Conservation (phyloP, 2,329 filamentous ascomycete genomes). For the Purpureocillium lavendulum region DNA sequence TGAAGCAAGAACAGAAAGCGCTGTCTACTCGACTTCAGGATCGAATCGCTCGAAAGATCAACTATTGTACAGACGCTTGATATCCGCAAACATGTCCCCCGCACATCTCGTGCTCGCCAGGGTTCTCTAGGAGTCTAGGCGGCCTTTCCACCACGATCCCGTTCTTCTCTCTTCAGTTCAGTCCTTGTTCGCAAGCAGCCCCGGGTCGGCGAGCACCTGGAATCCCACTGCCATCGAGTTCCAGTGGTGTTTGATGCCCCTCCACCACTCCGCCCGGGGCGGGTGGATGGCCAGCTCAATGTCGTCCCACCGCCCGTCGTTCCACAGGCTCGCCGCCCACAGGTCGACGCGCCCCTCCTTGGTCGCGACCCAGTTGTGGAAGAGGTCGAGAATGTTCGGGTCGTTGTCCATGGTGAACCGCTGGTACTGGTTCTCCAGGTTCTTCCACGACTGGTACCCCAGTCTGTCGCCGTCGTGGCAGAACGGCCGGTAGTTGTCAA, state of each 20-base stretch:
- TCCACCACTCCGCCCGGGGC: constrained; percentile 1
- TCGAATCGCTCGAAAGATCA: too few species aligned
- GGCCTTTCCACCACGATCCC: too few species aligned
- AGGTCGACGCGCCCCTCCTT: constrained; percentile 8
- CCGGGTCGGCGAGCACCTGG: not conserved
- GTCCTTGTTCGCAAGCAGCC: too few species aligned
- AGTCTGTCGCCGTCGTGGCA: not conserved
- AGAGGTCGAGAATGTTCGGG: constrained; percentile 1
- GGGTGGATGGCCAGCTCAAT: constrained; percentile 1
- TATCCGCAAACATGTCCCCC: too few species aligned
- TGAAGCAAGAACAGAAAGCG: too few species aligned
- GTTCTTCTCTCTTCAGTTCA: too few species aligned
- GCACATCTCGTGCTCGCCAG: too few species aligned
- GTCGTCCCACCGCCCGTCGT: constrained; percentile 5
- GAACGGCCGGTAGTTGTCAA: constrained; percentile 6
- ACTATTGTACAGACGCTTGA: too few species aligned
- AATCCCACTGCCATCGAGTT: constrained; percentile 2
- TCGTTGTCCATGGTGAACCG: not conserved
- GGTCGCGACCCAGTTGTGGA: not conserved
- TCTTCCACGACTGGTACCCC: constrained; percentile 5
- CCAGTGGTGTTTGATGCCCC: constrained; percentile 1
- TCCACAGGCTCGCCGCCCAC: constrained; percentile 8
- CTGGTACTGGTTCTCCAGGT: constrained; percentile 3
- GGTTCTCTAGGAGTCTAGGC: too few species aligned
- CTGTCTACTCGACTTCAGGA: too few species aligned